Evolutionary conservation across 2,329 filamentous ascomycete genomes (phyloP), one percentile per base, ranked within the genome.

Genomic region (Phialophora chinensis): DNA sequence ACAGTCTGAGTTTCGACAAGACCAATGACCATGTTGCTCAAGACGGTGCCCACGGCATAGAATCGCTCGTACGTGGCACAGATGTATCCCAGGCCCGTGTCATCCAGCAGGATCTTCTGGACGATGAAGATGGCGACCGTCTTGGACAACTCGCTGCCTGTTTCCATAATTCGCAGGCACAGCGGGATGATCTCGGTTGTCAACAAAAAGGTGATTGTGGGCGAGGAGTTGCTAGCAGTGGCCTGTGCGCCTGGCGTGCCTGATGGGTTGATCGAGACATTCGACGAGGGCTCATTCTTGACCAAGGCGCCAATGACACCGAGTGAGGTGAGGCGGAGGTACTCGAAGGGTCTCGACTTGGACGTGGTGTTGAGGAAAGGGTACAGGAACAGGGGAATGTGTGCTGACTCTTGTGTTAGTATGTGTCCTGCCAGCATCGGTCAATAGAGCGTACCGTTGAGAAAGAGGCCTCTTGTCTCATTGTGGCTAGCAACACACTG

Each of bases 81-180:
- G 66, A 99, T 99, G 79, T 99, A 99, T 75, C 95, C 95, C 69
- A 99, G 86, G 3, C 95, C 95, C 74, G 96, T 94, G 75, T 99
- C 95, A 76, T 99, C 95, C 2, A 99, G 87, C 60, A 99, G 82
- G 29, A 99, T 99, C 85, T 99, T 99, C 80, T 99, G 95, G 20
- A 99, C 95, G 74, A 99, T 99, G 83, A 99, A 99, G 74, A 99
- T 99, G 66, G 95, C 95, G 14, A 99, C 95, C 0, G 95, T 99
- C 84, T 99, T 99, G 84, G 93, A 97, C 67, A 99, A 86, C 80
- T 99, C 95, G 0, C 93, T 97, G 58, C 95, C 95, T 0, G 95
- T 99, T 83, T 99, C 95, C 95, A 99, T 99, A 76, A 99, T 99
- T 68, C 95, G 90, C 53, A 99, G 88, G 79, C 95, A 99, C 12